Percentiles rank a stretch among this genome's conserved stretches.
Conservation (phyloP, 805 yeast species). For the Myxozyma udenii region DNA sequence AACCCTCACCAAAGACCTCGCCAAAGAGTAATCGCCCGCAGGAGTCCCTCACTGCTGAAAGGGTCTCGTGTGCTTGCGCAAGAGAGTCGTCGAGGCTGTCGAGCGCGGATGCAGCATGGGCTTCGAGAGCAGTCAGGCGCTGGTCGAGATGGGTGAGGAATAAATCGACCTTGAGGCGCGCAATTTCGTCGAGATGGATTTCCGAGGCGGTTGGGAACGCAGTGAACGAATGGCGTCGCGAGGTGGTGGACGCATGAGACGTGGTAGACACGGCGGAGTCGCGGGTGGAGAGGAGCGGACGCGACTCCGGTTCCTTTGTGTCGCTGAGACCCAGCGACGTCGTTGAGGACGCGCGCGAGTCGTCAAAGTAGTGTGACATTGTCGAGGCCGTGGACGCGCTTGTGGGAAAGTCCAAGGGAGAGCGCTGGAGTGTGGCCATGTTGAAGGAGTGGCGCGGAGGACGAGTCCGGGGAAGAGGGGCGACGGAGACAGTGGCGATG, state of each 20-base stretch:
- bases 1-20: slow-evolving; percentile 37
- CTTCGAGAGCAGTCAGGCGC: slow-evolving; percentile 38
- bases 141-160: slow-evolving; percentile 31
- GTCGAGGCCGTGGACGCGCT: too few species aligned
- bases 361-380: not conserved
- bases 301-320: too few species aligned
- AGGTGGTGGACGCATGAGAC: too few species aligned
- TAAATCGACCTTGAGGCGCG: slow-evolving; percentile 13
- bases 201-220: too few species aligned
- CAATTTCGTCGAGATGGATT: not conserved
- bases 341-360: not conserved
- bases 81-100: slow-evolving; percentile 36
- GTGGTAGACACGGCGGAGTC: too few species aligned
- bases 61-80: slow-evolving; percentile 33
- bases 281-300: too few species aligned
- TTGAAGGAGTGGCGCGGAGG: not conserved
- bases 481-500: too few species aligned
- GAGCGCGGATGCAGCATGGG: slow-evolving; percentile 35
- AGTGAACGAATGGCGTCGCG: too few species aligned
- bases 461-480: not conserved
- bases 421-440: not conserved
- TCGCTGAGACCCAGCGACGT: too few species aligned
- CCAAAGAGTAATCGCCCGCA: slow-evolving; percentile 22
- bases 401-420: not conserved
- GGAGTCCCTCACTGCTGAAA: slow-evolving; percentile 34